Evolutionary conservation across 495 filamentous ascomycete species (phyloP), one percentile per base, ranked within the genome.

Genomic region (Penicillium taxi): DNA sequence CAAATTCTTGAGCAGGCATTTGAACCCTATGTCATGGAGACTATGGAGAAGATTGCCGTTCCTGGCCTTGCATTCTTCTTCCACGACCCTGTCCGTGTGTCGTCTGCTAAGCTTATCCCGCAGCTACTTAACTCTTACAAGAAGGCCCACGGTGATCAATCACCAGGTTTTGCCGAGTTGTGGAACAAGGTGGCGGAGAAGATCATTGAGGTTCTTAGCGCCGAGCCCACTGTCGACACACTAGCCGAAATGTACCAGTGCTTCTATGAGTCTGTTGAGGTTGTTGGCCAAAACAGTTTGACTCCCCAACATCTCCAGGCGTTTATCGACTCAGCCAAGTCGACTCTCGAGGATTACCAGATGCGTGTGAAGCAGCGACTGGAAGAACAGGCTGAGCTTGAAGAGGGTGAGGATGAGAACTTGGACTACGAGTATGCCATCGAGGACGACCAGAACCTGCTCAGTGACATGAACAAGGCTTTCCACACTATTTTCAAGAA

Each of bases 381-480:
- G 16, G 86, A 94, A 49, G 91, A 93, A 18, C 72, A 72, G 39
- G 78, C 70, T 18, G 81, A 82, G 4, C 75, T 80, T 3, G 89
- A 91, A 27, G 89, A 93, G 26, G 86, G 77, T 29, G 84, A 88
- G 36, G 87, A 94, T 46, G 81, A 90, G 36, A 76, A 80, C 32
- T 59, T 90, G 4, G 63, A 67, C 16, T 61, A 58, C 35, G 65
- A 67, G 33, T 83, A 91, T 49, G 93, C 93, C 5, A 84, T 99
- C 22, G 93, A 99, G 60, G 93, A 99, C 47, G 93, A 99, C 55
- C 91, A 96, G 58, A 89, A 86, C 17, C 68, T 99, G 14, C 77
- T 99, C 31, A 94, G 89, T 6, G 93, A 99, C 53, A 99, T 99
- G 93, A 99, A 96, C 79, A 99, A 99, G 69, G 87, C 93, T 0